Conservation (phyloP, 2,329 filamentous ascomycete genomes). For the Exserohilum turcica region DNA sequence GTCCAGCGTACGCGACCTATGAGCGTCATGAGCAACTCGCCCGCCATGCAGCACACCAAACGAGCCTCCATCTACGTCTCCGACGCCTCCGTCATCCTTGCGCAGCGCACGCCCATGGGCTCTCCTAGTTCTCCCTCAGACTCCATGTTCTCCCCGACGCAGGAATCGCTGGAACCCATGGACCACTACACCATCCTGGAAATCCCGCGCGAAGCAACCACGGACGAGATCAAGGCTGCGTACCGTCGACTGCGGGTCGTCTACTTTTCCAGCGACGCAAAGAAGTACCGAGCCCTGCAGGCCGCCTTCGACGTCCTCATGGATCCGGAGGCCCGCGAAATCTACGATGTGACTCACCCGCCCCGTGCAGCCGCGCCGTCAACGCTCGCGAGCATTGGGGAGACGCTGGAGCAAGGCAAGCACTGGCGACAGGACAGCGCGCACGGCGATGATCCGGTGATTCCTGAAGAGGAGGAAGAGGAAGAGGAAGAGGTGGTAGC, state of each 20-base stretch:
- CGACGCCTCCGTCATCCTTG: slow-evolving; percentile 30
- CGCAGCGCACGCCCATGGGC: slow-evolving; percentile 26
- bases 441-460: slow-evolving; percentile 21
- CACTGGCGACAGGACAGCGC: slow-evolving; percentile 31
- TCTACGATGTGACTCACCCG: slow-evolving; percentile 35
- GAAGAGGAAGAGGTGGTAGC: slow-evolving; percentile 17
- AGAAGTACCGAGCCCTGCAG: slow-evolving; percentile 39
- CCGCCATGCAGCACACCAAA: slow-evolving; percentile 26
- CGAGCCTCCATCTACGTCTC: slow-evolving; percentile 36
- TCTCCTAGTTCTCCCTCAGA: slow-evolving; percentile 22
- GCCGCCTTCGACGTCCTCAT: slow-evolving; percentile 39
- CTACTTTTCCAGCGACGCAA: slow-evolving; percentile 36
- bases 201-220: slow-evolving; percentile 29
- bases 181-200: slow-evolving; percentile 42
- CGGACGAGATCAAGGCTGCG: slow-evolving; percentile 37
- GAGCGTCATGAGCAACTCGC: slow-evolving; percentile 16
- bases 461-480: slow-evolving; percentile 28
- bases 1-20: slow-evolving; percentile 27
- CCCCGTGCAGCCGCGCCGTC: slow-evolving; percentile 3
- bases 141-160: slow-evolving; percentile 20
- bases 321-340: slow-evolving; percentile 32
- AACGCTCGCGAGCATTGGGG: slow-evolving; percentile 17
- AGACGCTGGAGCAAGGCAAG: slow-evolving; percentile 24
- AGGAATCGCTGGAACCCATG: slow-evolving; percentile 24
- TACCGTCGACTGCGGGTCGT: slow-evolving; percentile 35